Evolutionary conservation across 495 filamentous ascomycete genomes (phyloP).

Genomic region (Lepraria neglecta): DNA sequence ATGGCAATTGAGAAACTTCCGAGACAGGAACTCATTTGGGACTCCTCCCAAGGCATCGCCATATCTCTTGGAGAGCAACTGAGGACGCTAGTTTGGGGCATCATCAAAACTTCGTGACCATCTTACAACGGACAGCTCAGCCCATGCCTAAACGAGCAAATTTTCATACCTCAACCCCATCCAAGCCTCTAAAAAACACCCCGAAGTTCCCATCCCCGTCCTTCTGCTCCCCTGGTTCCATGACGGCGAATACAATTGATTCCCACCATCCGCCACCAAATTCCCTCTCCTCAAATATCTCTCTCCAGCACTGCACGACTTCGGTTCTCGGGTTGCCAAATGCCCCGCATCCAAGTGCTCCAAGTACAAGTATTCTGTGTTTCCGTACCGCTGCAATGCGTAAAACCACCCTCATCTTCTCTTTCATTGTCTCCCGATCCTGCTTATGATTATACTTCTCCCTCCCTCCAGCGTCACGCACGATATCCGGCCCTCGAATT

Average conservation of each 20-base stretch:
- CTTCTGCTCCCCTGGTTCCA: conserved; percentile 35
- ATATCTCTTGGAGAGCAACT: too few species aligned
- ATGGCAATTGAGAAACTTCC: too few species aligned
- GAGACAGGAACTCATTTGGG: too few species aligned
- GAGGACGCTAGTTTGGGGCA: neutral
- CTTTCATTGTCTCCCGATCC: conserved; percentile 47
- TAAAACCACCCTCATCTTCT: conserved; percentile 54
- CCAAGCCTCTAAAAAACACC: conserved; percentile 42
- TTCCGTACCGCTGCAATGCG: conserved; percentile 46
- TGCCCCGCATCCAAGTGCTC: conserved; percentile 62
- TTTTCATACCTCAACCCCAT: conserved; percentile 38
- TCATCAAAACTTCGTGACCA: neutral
- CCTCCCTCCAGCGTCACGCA: conserved; percentile 17
- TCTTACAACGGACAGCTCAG: neutral
- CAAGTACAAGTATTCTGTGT: conserved; percentile 53
- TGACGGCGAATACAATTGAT: conserved; percentile 48
- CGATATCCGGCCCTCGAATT: conserved; percentile 40
- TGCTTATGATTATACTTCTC: conserved; percentile 31
- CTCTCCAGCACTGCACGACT: conserved; percentile 54
- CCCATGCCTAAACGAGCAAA: neutral
- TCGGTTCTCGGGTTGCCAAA: conserved; percentile 55
- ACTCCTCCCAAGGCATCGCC: too few species aligned
- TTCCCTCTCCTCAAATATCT: conserved; percentile 51
- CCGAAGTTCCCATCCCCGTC: conserved; percentile 42
- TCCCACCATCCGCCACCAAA: conserved; percentile 52